Base-by-base conservation (phyloP, 179 eudicot species). In the Sideroxylon spinosum region DNA sequence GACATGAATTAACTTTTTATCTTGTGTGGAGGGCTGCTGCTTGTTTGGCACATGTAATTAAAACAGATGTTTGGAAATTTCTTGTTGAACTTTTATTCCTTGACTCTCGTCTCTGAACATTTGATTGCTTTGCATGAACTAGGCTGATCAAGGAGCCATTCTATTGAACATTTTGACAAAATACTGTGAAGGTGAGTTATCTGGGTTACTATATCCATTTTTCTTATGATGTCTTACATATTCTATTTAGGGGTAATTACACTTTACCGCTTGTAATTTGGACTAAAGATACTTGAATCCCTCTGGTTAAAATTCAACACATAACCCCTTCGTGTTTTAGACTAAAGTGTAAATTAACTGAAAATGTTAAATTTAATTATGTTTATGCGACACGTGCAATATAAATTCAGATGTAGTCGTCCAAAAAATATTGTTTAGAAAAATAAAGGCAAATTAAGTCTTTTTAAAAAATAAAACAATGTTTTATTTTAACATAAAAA, bases 91-190 rank as follows among this genome's bases (percentile, higher is more conserved):
- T 32, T 29, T 28, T 16, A 32, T 59, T 1, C 65, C 12, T 37
- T 28, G 9, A 66, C 28, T 74, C 17, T 28, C 59, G 48, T 55
- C 23, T 0, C 56, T 74, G 56, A 74, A 73, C 49, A 29, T 73
- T 55, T 53, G 44, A 14, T 37, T 74, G 29, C 68, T 20, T 74
- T 16, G 55, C 29, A 20, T 74, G 60, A 44, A 44, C 37, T 72
- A 86, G 88, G 85, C 85, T 62, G 78, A 80, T 22, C 86, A 79
- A 80, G 84, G 86, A 75, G 71, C 83, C 7, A 50, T 79, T 53
- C 78, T 86, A 77, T 73, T 86, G 48, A 83, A 83, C 71, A 81
- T 84, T 73, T 74, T 86, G 22, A 78, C 88, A 32, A 83, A 83
- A 63, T 86, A 86, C 68, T 83, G 83, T 71, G 88, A 86, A 79